Conservation (phyloP, 345 rosid species). For the Schrenkiella parvula region DNA sequence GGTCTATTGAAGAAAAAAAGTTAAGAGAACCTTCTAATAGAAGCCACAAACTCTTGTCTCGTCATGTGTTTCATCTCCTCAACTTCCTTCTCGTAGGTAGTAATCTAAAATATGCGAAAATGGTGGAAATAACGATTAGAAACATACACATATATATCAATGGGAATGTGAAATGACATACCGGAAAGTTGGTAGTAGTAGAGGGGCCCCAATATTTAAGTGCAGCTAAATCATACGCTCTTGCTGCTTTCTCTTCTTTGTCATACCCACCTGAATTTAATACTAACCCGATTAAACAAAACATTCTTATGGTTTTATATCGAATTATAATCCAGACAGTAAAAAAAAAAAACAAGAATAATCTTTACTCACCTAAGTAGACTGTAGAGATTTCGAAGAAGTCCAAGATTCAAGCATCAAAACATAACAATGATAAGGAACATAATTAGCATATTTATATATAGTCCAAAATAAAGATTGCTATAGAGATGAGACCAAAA, state of each 20-base stretch:
- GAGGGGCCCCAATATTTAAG: slow-evolving; percentile 98
- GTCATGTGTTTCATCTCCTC: slow-evolving; percentile 99
- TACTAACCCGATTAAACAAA: background rate
- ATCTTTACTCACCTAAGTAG: slow-evolving; percentile 67
- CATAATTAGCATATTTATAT: background rate
- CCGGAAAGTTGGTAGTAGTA: slow-evolving; percentile 94
- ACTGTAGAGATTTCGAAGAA: slow-evolving; percentile 41
- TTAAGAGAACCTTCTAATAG: slow-evolving; percentile 71
- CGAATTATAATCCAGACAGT: background rate
- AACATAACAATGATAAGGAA: slow-evolving; percentile 6
- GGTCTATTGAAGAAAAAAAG: background rate
- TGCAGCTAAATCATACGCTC: slow-evolving; percentile 95
- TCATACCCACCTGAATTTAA: slow-evolving; percentile 81
- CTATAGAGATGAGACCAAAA: background rate
- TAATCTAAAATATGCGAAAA: slow-evolving; percentile 45
- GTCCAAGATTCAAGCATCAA: slow-evolving; percentile 24
- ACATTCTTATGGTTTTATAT: background rate
- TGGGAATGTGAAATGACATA: slow-evolving; percentile 19
- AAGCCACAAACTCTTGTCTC: slow-evolving; percentile 94
- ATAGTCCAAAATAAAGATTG: background rate
- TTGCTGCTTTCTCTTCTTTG: slow-evolving; percentile 98
- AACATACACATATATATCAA: background rate
- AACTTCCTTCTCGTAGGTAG: slow-evolving; percentile 90
- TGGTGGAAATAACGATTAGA: background rate
- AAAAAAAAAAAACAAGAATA: background rate